A percentile compares a stretch with the other conserved stretches of the same genome.
These are phyloP conservation scores for Penicillium samsonianum DNA, from an alignment of 495 filamentous ascomycete genomes.

Conservation along the genomic window DNA sequence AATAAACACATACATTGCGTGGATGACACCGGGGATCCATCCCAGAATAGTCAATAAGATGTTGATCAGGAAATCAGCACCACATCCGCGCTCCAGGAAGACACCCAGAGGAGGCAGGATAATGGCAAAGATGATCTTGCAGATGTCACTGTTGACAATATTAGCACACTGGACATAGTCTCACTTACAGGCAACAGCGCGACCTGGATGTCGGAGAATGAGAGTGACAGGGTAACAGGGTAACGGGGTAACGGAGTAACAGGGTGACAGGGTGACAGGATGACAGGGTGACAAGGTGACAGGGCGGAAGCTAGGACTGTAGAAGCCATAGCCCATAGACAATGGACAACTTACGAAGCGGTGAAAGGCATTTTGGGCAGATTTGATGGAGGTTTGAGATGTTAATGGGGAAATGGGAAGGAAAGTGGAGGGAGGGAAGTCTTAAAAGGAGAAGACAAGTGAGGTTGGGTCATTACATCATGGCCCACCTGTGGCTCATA, in stretches of 20 bases:
- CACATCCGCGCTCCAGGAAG: conserved; percentile 86
- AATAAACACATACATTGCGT: conserved; percentile 61
- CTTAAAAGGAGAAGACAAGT: conserved; percentile 20
- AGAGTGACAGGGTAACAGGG: not conserved
- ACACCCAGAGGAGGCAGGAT: conserved; percentile 87
- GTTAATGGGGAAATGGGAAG: not conserved
- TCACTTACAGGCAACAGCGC: not conserved
- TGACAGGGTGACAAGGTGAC: not conserved
- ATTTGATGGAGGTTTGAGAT: not conserved
- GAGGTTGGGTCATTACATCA: conserved; percentile 27
- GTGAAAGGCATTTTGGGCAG: conserved; percentile 61
- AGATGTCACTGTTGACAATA: conserved; percentile 65
- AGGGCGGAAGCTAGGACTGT: not conserved
- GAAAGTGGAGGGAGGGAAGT: conserved; percentile 7
- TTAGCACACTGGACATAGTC: conserved; percentile 5
- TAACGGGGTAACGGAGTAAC: no score
- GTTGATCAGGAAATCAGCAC: conserved; percentile 82
- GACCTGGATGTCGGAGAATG: not conserved
- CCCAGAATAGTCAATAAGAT: conserved; percentile 82
- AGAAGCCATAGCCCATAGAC: not conserved
- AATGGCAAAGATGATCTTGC: conserved; percentile 89
- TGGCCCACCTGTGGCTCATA: conserved; percentile 25
- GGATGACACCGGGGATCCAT: conserved; percentile 75
- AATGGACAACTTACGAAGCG: conserved; percentile 53
- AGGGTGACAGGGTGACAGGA: not conserved